Conservation (phyloP, 1,284 basidiomycete genomes). For the Trichosporon sp. region DNA sequence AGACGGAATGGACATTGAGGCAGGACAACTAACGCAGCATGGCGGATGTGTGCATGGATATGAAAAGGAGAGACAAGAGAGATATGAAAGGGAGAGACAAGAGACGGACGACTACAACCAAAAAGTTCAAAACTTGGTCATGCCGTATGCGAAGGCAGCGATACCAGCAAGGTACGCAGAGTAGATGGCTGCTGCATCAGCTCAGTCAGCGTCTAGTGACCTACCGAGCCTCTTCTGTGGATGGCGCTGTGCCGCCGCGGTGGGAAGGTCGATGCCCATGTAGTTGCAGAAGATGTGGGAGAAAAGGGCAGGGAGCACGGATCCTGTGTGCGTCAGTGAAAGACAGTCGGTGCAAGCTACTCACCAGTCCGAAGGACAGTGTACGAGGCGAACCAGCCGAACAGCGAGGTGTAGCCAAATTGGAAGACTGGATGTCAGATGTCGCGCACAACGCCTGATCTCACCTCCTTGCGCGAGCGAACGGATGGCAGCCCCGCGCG, state of each 20-base stretch:
- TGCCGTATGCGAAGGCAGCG: constrained; percentile 30
- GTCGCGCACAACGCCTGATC: constrained; percentile 34
- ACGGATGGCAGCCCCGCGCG: constrained; percentile 56
- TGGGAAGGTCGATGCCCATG: constrained; percentile 61
- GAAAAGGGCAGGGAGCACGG: constrained; percentile 55
- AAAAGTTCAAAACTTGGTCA: constrained; percentile 10
- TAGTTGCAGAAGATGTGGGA: constrained; percentile 88
- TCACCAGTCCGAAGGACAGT: constrained; percentile 75
- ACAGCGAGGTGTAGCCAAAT: constrained; percentile 79
- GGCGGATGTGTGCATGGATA: neutral
- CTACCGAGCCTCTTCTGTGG: constrained; percentile 29
- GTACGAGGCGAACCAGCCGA: constrained; percentile 83
- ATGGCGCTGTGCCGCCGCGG: constrained; percentile 30
- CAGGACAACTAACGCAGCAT: neutral
- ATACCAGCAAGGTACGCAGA: constrained; percentile 40
- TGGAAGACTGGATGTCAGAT: constrained; percentile 62
- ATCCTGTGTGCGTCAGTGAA: constrained; percentile 28
- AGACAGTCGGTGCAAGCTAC: constrained; percentile 7
- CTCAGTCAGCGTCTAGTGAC: constrained; percentile 2
- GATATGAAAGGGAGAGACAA: neutral
- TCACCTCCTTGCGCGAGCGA: constrained; percentile 60
- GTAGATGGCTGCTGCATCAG: constrained; percentile 24
- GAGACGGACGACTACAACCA: neutral
- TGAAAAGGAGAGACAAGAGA: neutral
- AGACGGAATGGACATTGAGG: neutral